Conservation (phyloP, 768 basidiomycete species). For the Multifurca ochricompacta region DNA sequence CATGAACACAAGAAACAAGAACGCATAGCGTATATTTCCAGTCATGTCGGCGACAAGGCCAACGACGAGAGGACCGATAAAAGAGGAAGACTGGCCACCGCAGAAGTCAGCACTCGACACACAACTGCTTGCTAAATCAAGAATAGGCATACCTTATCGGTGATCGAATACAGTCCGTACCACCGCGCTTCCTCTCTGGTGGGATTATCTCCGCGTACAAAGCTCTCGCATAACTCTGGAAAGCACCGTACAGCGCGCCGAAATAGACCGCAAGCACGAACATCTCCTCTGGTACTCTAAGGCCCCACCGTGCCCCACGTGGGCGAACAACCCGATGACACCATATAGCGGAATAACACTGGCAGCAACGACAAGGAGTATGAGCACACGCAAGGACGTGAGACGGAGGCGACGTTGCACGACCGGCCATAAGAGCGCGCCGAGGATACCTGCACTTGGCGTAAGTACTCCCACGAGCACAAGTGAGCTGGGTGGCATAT, state of each 20-base stretch:
- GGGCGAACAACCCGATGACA: conserved; percentile 69
- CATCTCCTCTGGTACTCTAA: conserved; percentile 80
- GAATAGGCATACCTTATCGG: conserved; percentile 58
- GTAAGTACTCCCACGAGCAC: conserved; percentile 76
- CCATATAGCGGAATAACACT: conserved; percentile 72
- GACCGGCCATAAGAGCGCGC: conserved; percentile 74
- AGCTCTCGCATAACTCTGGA: conserved; percentile 84
- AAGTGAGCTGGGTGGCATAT: conserved; percentile 71
- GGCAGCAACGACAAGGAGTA: conserved; percentile 58
- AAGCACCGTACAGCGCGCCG: conserved; percentile 74
- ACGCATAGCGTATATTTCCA: conserved; percentile 86
- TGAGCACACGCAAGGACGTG: conserved; percentile 61
- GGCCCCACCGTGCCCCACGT: conserved; percentile 41
- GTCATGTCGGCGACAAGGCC: conserved; percentile 83
- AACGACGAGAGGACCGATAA: conserved; percentile 84
- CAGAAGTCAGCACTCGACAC: conserved; percentile 7
- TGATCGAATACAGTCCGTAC: conserved; percentile 84
- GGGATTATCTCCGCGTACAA: conserved; percentile 86
- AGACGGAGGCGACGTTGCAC: conserved; percentile 58
- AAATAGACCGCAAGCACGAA: conserved; percentile 77
- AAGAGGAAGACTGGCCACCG: conserved; percentile 66
- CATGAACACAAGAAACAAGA: conserved; percentile 81
- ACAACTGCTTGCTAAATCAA: not conserved
- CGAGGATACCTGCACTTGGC: conserved; percentile 69
- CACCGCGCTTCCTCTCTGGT: conserved; percentile 82